Conservation (phyloP, 495 filamentous ascomycete species). For the Aspergillus cavernicola region DNA sequence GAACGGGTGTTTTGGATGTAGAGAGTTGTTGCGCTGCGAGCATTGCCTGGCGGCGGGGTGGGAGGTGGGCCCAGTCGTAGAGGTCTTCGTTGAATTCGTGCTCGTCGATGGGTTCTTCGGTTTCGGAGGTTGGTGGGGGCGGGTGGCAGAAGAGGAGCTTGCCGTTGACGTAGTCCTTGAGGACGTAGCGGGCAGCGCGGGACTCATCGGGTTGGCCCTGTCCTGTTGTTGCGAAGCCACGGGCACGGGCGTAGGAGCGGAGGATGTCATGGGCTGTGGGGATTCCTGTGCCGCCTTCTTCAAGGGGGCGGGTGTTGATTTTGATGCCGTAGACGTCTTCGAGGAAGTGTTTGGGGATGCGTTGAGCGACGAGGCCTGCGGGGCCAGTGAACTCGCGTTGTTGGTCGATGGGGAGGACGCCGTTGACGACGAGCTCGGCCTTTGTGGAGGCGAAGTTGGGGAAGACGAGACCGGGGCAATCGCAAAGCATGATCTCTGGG, state of each 20-base stretch:
- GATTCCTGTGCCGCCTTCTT: slow-evolving; percentile 90
- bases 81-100: slow-evolving; percentile 82
- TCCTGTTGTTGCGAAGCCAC: slow-evolving; percentile 85
- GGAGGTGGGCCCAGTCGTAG: slow-evolving; percentile 76
- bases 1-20: slow-evolving; percentile 26
- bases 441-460: slow-evolving; percentile 97
- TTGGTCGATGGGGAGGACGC: slow-evolving; percentile 96
- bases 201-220: slow-evolving; percentile 91
- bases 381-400: slow-evolving; percentile 92
- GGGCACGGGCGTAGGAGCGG: slow-evolving; percentile 76
- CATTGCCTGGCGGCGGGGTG: slow-evolving; percentile 61
- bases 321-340: slow-evolving; percentile 92
- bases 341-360: slow-evolving; percentile 86
- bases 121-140: slow-evolving; percentile 52
- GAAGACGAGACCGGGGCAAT: slow-evolving; percentile 98
- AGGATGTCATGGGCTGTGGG: slow-evolving; percentile 88
- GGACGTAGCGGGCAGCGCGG: slow-evolving; percentile 79
- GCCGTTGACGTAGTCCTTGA: slow-evolving; percentile 97
- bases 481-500: slow-evolving; percentile 84
- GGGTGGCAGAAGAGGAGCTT: slow-evolving; percentile 91
- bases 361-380: slow-evolving; percentile 75
- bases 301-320: slow-evolving; percentile 73
- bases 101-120: slow-evolving; percentile 60
- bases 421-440: slow-evolving; percentile 92
- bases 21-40: slow-evolving; percentile 28